These are phyloP conservation scores for Penicillium malachiteum DNA, from an alignment of 495 filamentous ascomycete genomes.

Conservation along the genomic window DNA sequence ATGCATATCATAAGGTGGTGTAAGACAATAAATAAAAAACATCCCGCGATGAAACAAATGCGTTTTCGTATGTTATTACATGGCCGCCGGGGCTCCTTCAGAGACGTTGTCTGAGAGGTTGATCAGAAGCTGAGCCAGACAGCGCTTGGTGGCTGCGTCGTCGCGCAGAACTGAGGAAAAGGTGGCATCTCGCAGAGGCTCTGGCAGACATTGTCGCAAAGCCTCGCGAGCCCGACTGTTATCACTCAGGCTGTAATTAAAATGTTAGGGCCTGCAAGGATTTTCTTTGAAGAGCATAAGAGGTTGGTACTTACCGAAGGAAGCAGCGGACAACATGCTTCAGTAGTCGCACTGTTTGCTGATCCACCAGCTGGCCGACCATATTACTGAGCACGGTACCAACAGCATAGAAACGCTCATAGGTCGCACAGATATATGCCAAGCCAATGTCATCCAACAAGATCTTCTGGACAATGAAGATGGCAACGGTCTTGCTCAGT, in stretches of 20 bases:
- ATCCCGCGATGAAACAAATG: constrained; percentile 42
- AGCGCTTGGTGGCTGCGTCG: constrained; percentile 97
- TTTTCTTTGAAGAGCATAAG: no score
- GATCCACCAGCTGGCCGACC: constrained; percentile 95
- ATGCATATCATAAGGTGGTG: constrained; percentile 49
- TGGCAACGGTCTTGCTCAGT: constrained; percentile 97
- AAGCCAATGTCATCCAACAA: constrained; percentile 95
- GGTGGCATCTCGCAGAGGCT: constrained; percentile 93
- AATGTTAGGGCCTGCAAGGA: constrained; percentile 11
- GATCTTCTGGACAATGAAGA: constrained; percentile 99
- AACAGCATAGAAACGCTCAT: constrained; percentile 98
- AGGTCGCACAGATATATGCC: constrained; percentile 97
- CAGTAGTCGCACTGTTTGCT: constrained; percentile 90
- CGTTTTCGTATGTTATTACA: constrained; percentile 44
- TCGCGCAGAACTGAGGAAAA: constrained; percentile 96
- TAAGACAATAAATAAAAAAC: constrained; percentile 13
- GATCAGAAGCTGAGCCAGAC: constrained; percentile 92
- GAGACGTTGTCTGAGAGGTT: constrained; percentile 93
- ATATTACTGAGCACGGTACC: constrained; percentile 98
- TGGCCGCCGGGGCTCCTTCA: constrained; percentile 53
- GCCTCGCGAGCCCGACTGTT: constrained; percentile 96
- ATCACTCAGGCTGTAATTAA: constrained; percentile 71
- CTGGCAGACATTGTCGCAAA: constrained; percentile 92
- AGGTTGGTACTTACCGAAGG: constrained; percentile 63
- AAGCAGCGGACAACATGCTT: constrained; percentile 99